These are phyloP conservation scores for Plenodomus lindquistii DNA, from an alignment of 2,329 filamentous ascomycete genomes.

Conservation along the genomic window DNA sequence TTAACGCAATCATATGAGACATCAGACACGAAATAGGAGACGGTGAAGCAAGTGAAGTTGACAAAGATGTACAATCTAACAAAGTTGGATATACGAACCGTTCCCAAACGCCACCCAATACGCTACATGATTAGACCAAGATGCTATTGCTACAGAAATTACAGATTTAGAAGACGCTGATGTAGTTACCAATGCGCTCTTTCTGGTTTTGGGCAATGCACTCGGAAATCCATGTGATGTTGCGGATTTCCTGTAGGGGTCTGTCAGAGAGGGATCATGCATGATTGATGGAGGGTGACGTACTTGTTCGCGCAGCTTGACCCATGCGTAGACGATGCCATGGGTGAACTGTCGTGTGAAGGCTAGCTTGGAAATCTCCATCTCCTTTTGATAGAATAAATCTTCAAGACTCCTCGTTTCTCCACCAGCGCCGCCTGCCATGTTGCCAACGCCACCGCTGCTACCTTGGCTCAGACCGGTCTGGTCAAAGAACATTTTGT, in stretches of 20 bases:
- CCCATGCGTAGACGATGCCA: conserved; percentile 95
- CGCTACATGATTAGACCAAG: conserved; percentile 31
- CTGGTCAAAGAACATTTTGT: conserved; percentile 94
- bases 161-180: conserved; percentile 74
- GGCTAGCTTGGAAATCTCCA: conserved; percentile 94
- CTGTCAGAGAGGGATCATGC: conserved; percentile 16
- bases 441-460: conserved; percentile 76
- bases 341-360: conserved; percentile 97
- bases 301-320: conserved; percentile 96
- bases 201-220: conserved; percentile 99
- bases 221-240: conserved; percentile 99
- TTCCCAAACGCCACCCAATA: conserved; percentile 32
- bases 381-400: conserved; percentile 98
- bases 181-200: conserved; percentile 97
- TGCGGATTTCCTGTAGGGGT: conserved; percentile 82
- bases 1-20: background rate
- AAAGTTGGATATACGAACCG: conserved; percentile 36
- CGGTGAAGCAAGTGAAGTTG: conserved; percentile 4
- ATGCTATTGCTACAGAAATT: conserved; percentile 29
- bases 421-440: conserved; percentile 75
- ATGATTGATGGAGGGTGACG: conserved; percentile 37
- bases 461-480: conserved; percentile 77
- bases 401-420: conserved; percentile 93
- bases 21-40: background rate
- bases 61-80: conserved; percentile 20